Conservation (phyloP, 169 alveolate genomes). For the Babesia divergens region DNA sequence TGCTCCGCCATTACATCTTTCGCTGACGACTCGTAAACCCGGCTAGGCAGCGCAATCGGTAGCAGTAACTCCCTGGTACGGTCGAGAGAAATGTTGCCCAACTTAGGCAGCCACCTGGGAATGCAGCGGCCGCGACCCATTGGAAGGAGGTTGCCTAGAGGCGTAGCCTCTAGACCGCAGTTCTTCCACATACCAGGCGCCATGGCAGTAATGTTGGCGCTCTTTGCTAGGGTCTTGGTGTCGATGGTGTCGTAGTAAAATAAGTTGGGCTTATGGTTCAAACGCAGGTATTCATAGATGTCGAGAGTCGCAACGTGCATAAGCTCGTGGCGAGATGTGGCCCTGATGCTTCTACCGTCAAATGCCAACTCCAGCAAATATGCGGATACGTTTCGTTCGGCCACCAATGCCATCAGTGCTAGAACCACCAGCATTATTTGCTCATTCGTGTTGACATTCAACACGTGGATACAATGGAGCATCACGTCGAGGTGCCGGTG, state of each 20-base stretch:
- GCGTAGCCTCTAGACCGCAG: conserved; percentile 27
- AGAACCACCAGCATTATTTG: conserved; percentile 8
- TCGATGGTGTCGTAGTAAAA: conserved; percentile 38
- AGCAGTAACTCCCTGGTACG: conserved; percentile 13
- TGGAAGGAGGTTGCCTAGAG: conserved; percentile 5
- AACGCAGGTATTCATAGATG: conserved; percentile 7
- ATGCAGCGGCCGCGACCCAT: conserved; percentile 15
- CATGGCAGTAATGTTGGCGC: conserved; percentile 6
- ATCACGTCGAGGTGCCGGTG: conserved; percentile 32
- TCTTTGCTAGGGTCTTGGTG: background rate
- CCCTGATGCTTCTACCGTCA: background rate
- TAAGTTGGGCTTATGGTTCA: conserved; percentile 16
- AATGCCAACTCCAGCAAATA: conserved; percentile 18
- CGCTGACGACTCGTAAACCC: background rate
- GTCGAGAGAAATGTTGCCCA: conserved; percentile 20
- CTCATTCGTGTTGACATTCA: conserved; percentile 23
- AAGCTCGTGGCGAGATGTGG: background rate
- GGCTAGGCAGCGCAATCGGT: conserved; percentile 14
- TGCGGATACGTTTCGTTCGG: conserved; percentile 20
- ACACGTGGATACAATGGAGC: conserved; percentile 21
- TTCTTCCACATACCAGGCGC: conserved; percentile 32
- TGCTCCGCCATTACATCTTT: background rate
- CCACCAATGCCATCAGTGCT: conserved; percentile 21
- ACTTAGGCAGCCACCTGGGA: conserved; percentile 26
- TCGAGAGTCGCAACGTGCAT: conserved; percentile 7